Evolutionary conservation across 805 yeast species (phyloP), one percentile per base, ranked within the genome.

Genomic region (Scheffersomyces lignosus): DNA sequence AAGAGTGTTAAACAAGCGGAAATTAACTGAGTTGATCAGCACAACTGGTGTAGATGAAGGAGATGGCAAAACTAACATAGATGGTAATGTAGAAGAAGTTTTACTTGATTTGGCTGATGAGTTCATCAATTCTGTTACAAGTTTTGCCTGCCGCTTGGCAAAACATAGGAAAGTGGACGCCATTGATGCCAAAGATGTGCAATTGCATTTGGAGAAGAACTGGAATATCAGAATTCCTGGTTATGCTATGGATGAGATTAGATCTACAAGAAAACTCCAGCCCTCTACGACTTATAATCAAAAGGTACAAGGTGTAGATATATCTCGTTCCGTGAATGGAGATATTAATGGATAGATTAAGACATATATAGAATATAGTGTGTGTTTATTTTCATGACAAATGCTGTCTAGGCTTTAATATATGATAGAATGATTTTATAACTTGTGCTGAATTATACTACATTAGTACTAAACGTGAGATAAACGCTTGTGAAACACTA

Each of bases 151-250:
- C 57, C 77, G 95, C 37, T 71, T 93, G 47, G 98, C 99, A 15
- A 93, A 93, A 58, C 97, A 91, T 56, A 76, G 99, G 49, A 88
- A 87, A 54, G 79, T 87, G 5, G 96, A 91, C 42, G 77, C 83
- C 25, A 69, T 93, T 17, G 98, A 91, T 47, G 87, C 86, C 12
- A 80, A 81, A 49, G 99, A 93, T 58, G 77, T 95, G 34, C 98
- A 93, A 60, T 63, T 93, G 38, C 96, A 93, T 59, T 70, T 93
- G 50, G 96, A 89, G 52, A 78, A 86, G 51, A 89, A 90, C 60
- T 91, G 96, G 97, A 90, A 91, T 60, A 87, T 93, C 37, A 79
- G 95, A 49, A 78, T 91, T 20, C 98, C 99, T 0, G 99, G 98
- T 3, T 89, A 81, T 60, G 78, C 95, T 8, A 80, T 88, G 46